Evolutionary conservation across 192 early-diverging fungal genomes (phyloP).

Genomic region (Mortierella claussenii): DNA sequence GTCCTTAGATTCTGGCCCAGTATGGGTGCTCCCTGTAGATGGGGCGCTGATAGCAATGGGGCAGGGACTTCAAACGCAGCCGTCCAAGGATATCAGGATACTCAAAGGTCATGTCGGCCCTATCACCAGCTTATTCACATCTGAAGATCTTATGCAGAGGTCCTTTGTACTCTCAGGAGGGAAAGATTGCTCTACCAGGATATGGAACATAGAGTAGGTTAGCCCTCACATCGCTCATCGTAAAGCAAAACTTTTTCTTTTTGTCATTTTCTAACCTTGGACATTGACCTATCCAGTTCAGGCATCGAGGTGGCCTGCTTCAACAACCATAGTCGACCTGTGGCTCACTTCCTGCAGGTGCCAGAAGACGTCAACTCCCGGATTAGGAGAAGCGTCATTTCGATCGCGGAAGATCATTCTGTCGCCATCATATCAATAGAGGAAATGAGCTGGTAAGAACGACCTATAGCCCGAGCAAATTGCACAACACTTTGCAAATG

Average conservation of each 20-base stretch:
- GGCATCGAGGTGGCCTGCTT: conserved; percentile 69
- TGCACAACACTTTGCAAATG: not conserved
- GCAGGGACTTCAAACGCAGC: not conserved
- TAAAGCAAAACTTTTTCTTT: not conserved
- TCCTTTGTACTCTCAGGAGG: conserved; percentile 73
- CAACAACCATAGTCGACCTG: conserved; percentile 61
- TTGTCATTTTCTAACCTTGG: not conserved
- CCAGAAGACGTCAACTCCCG: conserved; percentile 59
- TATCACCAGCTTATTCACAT: conserved; percentile 70
- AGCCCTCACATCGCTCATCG: not conserved
- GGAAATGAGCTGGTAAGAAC: conserved; percentile 71
- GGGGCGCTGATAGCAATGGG: conserved; percentile 17
- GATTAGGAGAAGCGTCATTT: conserved; percentile 64
- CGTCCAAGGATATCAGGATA: conserved; percentile 15
- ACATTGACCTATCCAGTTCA: conserved; percentile 40
- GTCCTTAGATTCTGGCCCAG: conserved; percentile 67
- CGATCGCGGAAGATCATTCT: conserved; percentile 75
- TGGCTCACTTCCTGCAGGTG: conserved; percentile 62
- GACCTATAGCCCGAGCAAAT: not conserved
- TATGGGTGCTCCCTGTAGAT: conserved; percentile 57
- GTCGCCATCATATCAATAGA: conserved; percentile 79
- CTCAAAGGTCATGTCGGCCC: conserved; percentile 66
- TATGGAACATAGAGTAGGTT: conserved; percentile 81
- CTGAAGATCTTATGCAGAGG: conserved; percentile 55
- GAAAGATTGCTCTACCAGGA: conserved; percentile 70